phyloP scores from a whole-genome alignment of 2,329 filamentous ascomycete genomes.

The Cladosporium sp. region DNA sequence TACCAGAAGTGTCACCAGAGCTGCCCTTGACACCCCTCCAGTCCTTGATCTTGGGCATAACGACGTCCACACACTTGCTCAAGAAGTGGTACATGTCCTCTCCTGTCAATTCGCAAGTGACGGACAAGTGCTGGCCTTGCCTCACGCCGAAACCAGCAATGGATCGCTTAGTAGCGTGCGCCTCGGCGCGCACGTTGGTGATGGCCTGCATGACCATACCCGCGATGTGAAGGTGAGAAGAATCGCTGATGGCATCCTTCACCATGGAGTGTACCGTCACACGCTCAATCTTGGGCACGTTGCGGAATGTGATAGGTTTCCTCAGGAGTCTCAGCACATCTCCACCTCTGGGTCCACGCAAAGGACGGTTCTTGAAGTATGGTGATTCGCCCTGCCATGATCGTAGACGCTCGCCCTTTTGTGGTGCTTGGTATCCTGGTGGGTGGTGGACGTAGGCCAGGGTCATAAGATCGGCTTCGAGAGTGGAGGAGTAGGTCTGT shows the following conservation, averaged over 20 bases:
- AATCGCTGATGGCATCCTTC: constrained; percentile 67
- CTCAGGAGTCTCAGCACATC: constrained; percentile 70
- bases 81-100: constrained; percentile 88
- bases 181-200: constrained; percentile 70
- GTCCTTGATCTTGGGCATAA: constrained; percentile 94
- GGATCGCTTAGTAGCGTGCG: constrained; percentile 69
- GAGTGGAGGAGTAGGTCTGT: constrained; percentile 85
- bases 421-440: constrained; percentile 67
- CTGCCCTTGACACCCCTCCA: constrained; percentile 78
- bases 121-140: constrained; percentile 69
- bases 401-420: constrained; percentile 68
- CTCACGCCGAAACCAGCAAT: constrained; percentile 76
- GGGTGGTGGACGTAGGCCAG: constrained; percentile 84
- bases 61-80: constrained; percentile 84
- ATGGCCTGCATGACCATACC: constrained; percentile 85
- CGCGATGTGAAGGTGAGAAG: constrained; percentile 75
- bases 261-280: constrained; percentile 81
- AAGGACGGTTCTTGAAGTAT: constrained; percentile 88
- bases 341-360: constrained; percentile 80
- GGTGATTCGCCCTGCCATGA: constrained; percentile 88
- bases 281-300: constrained; percentile 78
- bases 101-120: constrained; percentile 75
- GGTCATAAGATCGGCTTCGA: constrained; percentile 84
- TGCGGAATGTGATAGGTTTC: constrained; percentile 71
- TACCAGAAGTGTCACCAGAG: constrained; percentile 85